Base-by-base conservation (phyloP, 305 asterid species). In the Solanum hybrid region DNA sequence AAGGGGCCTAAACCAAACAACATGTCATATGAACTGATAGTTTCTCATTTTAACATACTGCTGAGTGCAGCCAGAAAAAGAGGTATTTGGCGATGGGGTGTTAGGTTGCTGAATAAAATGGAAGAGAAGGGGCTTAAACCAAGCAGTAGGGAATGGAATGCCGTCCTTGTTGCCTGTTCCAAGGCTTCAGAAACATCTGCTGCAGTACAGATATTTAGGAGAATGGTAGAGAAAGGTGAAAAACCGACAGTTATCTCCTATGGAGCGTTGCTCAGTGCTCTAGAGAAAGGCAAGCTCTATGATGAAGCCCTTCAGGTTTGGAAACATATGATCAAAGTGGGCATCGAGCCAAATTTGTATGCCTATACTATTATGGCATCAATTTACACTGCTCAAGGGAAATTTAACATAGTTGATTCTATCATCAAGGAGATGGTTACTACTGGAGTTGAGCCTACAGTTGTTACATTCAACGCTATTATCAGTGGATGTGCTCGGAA, bases 361-460 rank as follows among this genome's bases (percentile, higher is more conserved):
- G 95, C 98, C 19, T 97, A 97, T 91, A 97, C 99, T 8, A 97
- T 95, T 88, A 92, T 97, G 98, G 98, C 99, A 85, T 95, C 99
- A 8, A 91, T 96, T 34, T 90, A 95, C 79, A 93, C 98, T 1
- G 94, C 93, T 75, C 96, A 92, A 85, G 96, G 96, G 19, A 93
- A 93, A 78, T 95, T 94, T 10, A 94, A 95, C n/a, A 88, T 86
- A 5, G 96, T 97, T 37, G 94, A 93, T 51, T 94, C 95, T 24
- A 90, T 95, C 81, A 92, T 96, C 88, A 90, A 66, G 86, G 98
- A 97, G 88, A 97, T 97, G 98, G 90, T 45, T 4, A 73, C 87
- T 1, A 88, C 81, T 9, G 94, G 97, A 42, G 60, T 93, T 37
- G 93, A 92, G 91, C 99, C 98, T 10, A 97, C 99, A 0, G 99